Conservation (phyloP, 495 filamentous ascomycete species). For the Umbilicaria muhlenbergii region DNA sequence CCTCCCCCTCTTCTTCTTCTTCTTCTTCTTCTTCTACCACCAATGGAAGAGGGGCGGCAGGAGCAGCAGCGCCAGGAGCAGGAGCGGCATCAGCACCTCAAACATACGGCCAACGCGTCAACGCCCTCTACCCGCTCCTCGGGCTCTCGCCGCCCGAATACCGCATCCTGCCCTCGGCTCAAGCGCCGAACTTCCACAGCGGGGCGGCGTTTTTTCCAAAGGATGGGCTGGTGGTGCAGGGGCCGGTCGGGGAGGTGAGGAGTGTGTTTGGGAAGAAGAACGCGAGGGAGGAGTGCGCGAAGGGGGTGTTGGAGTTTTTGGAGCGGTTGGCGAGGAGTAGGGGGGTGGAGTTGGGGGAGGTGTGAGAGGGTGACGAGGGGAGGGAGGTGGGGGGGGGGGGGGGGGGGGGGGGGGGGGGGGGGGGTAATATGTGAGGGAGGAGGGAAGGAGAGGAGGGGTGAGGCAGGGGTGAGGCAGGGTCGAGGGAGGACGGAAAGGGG, state of each 20-base stretch:
- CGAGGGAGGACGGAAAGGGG: no score
- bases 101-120: background rate
- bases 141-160: conserved; percentile 7
- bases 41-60: background rate
- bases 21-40: background rate
- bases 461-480: conserved; percentile 8
- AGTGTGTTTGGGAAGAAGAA: conserved; percentile 31
- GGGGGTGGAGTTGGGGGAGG: conserved; percentile 6
- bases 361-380: background rate
- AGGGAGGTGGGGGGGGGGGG: background rate
- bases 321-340: conserved; percentile 15
- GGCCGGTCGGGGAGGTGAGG: conserved; percentile 21
- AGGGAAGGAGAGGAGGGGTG: background rate
- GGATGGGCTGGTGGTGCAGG: conserved; percentile 12
- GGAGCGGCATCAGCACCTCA: background rate
- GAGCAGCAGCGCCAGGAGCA: background rate
- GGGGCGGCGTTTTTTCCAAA: conserved; percentile 17
- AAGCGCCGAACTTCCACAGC: conserved; percentile 7
- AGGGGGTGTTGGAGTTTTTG: conserved; percentile 18
- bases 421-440: conserved; percentile 4
- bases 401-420: conserved; percentile 6
- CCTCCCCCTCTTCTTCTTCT: background rate
- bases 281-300: conserved; percentile 29
- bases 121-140: conserved; percentile 7
- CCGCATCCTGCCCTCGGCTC: conserved; percentile 1